Conservation (phyloP, 768 basidiomycete genomes). For the Pleurotus sapidus region DNA sequence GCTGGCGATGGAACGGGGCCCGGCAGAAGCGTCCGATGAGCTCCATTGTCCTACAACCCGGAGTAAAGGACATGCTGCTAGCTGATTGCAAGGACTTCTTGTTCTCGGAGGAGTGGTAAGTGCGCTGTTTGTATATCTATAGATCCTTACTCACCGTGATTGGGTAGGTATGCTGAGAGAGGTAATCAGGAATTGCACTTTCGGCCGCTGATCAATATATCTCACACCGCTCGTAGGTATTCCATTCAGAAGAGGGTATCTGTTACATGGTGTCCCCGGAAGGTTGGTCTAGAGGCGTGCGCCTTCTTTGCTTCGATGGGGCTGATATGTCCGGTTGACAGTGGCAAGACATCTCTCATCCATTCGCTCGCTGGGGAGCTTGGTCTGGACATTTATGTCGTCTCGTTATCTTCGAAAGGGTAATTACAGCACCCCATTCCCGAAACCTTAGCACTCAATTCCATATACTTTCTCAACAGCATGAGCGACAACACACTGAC, state of each 20-base stretch:
- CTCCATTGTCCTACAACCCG: conserved; percentile 88
- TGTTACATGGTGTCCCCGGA: conserved; percentile 83
- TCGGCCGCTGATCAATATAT: conserved; percentile 12
- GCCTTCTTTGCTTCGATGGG: background rate
- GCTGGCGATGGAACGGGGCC: conserved; percentile 89
- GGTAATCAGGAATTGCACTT: conserved; percentile 39
- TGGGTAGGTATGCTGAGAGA: conserved; percentile 81
- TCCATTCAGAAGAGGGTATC: conserved; percentile 84
- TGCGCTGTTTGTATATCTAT: conserved; percentile 16
- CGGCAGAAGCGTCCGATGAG: conserved; percentile 89
- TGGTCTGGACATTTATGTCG: conserved; percentile 87
- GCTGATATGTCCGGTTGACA: conserved; percentile 26
- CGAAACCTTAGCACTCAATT: conserved; percentile 13
- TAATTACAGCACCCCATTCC: conserved; percentile 27
- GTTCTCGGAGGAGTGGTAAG: conserved; percentile 81
- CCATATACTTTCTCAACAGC: conserved; percentile 31
- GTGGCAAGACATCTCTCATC: conserved; percentile 85
- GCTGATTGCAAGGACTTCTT: conserved; percentile 86
- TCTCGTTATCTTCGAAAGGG: conserved; percentile 87
- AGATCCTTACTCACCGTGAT: conserved; percentile 15
- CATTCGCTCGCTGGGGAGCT: conserved; percentile 85
- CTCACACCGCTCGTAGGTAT: conserved; percentile 51
- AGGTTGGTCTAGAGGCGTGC: conserved; percentile 43
- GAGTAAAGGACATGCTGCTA: conserved; percentile 88
- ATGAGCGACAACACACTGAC: conserved; percentile 91